Evolutionary conservation across 768 basidiomycete genomes (phyloP).

Genomic region (Collybia sp.): DNA sequence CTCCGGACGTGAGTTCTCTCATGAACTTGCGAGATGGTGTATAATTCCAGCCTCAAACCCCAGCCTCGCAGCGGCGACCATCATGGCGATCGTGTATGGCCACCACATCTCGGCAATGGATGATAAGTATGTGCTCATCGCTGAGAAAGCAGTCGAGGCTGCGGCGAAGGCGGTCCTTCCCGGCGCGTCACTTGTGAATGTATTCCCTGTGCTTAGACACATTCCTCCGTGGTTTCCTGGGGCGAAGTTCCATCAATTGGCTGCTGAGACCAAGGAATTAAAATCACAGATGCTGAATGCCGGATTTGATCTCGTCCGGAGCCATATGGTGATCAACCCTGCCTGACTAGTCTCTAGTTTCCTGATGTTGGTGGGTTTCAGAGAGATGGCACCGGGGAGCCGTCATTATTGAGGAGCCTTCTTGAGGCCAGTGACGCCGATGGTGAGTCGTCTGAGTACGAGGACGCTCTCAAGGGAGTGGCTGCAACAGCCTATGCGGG

Average conservation of each 20-base stretch:
- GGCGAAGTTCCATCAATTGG: constrained; percentile 17
- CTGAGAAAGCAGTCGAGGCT: constrained; percentile 10
- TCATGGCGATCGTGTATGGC: constrained; percentile 31
- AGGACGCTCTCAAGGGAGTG: background rate
- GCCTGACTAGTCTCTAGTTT: background rate
- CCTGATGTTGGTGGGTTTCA: constrained; percentile 1
- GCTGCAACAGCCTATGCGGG: background rate
- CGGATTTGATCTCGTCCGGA: constrained; percentile 14
- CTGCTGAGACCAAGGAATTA: constrained; percentile 6
- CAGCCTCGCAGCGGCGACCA: constrained; percentile 27
- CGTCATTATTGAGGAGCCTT: constrained; percentile 6
- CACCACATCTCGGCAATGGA: constrained; percentile 15
- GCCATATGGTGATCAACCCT: constrained; percentile 10
- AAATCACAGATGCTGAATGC: constrained; percentile 12
- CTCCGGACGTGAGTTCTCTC: background rate
- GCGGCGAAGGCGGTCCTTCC: constrained; percentile 14
- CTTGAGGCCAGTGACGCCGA: constrained; percentile 1
- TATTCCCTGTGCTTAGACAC: constrained; percentile 18
- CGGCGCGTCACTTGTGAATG: constrained; percentile 16
- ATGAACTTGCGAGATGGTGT: too few species aligned
- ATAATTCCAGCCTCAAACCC: background rate
- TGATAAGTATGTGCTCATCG: constrained; percentile 16
- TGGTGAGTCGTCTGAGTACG: background rate
- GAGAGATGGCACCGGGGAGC: constrained; percentile 8
- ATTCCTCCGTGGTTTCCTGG: constrained; percentile 28